Percentiles rank a stretch among this genome's conserved stretches.
These are phyloP conservation scores for Hymenoscyphus salicellus DNA, from an alignment of 2,329 filamentous ascomycete genomes.

Conservation along the genomic window DNA sequence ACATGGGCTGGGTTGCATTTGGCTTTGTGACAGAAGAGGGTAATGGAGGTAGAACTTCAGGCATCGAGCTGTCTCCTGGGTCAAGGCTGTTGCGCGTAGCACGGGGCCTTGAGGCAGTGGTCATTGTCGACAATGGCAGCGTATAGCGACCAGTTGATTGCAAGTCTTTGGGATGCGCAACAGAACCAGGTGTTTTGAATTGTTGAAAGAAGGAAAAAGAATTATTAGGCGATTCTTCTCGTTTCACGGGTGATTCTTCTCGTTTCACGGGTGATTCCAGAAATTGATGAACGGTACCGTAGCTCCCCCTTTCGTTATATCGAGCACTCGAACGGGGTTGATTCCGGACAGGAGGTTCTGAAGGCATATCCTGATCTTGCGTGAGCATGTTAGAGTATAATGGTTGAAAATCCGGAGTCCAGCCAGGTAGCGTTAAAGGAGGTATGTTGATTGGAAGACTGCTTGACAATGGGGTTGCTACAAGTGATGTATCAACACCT, in stretches of 20 bases:
- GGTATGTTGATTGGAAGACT: background rate
- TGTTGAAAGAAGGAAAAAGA: background rate
- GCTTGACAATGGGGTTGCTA: background rate
- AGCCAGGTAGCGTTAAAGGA: background rate
- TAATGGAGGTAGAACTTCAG: background rate
- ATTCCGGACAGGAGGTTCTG: background rate
- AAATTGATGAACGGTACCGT: background rate
- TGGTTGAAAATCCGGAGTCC: background rate
- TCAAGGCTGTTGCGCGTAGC: background rate
- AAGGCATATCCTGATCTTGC: background rate
- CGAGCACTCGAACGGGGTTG: background rate
- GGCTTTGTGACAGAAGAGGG: background rate
- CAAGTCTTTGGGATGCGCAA: background rate
- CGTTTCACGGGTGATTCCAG: background rate
- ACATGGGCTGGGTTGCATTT: background rate
- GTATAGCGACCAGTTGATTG: conserved; percentile 3
- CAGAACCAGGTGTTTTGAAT: background rate
- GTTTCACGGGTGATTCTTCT: background rate
- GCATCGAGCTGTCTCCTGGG: background rate
- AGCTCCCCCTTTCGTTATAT: background rate
- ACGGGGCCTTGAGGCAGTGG: background rate
- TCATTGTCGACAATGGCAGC: background rate
- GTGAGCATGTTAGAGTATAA: background rate
- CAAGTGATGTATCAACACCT: background rate
- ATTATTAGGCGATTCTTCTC: background rate